Base-by-base conservation (phyloP, 345 rosid species). In the Gossypium raimondii region DNA sequence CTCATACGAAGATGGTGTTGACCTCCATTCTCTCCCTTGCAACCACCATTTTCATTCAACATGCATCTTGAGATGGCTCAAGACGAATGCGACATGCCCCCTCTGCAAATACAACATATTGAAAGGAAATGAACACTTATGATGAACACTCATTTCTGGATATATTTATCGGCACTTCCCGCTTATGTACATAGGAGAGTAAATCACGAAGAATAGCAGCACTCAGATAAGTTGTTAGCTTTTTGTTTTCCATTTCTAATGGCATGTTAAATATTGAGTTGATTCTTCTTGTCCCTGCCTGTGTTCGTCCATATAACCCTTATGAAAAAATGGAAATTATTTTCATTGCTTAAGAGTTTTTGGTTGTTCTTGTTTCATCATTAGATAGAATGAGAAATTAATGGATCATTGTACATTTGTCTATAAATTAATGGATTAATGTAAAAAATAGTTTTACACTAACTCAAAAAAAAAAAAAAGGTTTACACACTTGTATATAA, bases 21-120 rank as follows among this genome's bases (percentile, higher is more conserved):
- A 93, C 86, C 93, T 96, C 61, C 89, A 85, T 56, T 45, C 93
- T 17, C 97, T 96, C 25, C 97, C 98, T 18, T 96, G 99, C 85
- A 92, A 86, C 86, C 99, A 96, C 79, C 97, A 92, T 70, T 96
- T 93, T 80, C 98, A 96, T 78, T 83, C 92, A 1, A 77, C 87
- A 9, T 96, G 99, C 74, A 93, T 95, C 0, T 90, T 77, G 82
- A 96, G 89, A 83, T 96, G 99, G 99, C 97, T 96, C 3, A 96
- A 92, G 87, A 96, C 92, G 97, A 93, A 93, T 60, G 99, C 99
- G 1, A 96, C 99, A 43, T 93, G 99, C 75, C 99, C 98, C 22
- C 90, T 96, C 68, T 96, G 99, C 89, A 96, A 96, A 83, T 93
- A 82, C 86, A 86, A 90, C 76, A 93, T 93, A 66, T 89, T 96